A percentile compares a stretch with the other conserved stretches of the same genome.
These are phyloP conservation scores for Pichia occidentalis DNA, from an alignment of 805 yeast genomes.

Conservation along the genomic window DNA sequence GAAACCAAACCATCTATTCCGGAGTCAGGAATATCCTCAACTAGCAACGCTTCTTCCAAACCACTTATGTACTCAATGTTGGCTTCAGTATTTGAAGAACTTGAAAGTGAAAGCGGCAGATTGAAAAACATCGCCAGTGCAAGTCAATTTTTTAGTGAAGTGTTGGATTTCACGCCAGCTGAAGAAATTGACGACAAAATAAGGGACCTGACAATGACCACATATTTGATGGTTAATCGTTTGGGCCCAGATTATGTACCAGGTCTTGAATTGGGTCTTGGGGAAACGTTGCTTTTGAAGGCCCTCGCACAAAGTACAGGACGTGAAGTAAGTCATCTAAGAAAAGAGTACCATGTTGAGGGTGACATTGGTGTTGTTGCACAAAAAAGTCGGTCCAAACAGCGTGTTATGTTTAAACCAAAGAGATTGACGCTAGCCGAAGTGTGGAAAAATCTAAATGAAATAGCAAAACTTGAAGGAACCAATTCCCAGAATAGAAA, in stretches of 20 bases:
- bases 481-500: constrained; percentile 75
- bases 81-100: constrained; percentile 62
- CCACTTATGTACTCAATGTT: constrained; percentile 36
- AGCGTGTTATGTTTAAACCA: constrained; percentile 91
- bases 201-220: constrained; percentile 53
- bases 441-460: constrained; percentile 69
- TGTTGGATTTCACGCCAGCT: constrained; percentile 39
- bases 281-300: constrained; percentile 81
- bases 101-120: constrained; percentile 78
- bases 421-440: constrained; percentile 63
- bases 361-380: constrained; percentile 95
- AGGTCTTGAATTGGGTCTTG: constrained; percentile 87
- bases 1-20: constrained; percentile 8
- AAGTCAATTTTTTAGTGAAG: constrained; percentile 62
- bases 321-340: constrained; percentile 61
- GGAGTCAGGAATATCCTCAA: neutral
- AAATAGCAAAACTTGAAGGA: constrained; percentile 75
- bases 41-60: constrained; percentile 11
- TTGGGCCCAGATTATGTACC: constrained; percentile 91
- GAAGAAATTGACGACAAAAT: constrained; percentile 16
- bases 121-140: constrained; percentile 73
- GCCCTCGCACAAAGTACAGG: constrained; percentile 91
- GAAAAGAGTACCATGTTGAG: constrained; percentile 62
- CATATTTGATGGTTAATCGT: constrained; percentile 80
- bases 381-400: constrained; percentile 70